phyloP scores from a whole-genome alignment of 192 early-diverging fungal genomes.

The Endogone sp. region DNA sequence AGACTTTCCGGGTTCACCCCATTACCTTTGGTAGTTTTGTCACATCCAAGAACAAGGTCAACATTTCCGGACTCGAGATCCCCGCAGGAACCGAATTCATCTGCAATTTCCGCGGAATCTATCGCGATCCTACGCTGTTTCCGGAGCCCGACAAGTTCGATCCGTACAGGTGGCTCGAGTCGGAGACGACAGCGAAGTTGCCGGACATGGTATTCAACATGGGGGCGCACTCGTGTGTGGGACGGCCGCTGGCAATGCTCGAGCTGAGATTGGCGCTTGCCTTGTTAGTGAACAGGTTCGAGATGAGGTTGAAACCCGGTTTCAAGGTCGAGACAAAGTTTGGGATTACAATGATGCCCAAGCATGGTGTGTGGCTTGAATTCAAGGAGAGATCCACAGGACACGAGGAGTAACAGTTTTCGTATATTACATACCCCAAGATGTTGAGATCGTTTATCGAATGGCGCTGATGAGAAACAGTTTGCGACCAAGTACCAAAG shows the following conservation, averaged over 20 bases:
- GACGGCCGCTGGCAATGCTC: constrained; percentile 25
- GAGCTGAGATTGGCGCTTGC: constrained; percentile 28
- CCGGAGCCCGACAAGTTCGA: constrained; percentile 15
- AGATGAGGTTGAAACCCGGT: constrained; percentile 11
- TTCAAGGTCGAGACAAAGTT: constrained; percentile 21
- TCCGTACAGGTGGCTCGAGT: constrained; percentile 24
- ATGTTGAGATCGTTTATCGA: no score
- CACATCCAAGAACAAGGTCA: constrained; percentile 6
- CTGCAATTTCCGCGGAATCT: neutral
- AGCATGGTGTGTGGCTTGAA: constrained; percentile 23
- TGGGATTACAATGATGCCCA: constrained; percentile 26
- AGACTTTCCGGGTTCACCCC: constrained; percentile 19
- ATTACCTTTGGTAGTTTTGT: neutral
- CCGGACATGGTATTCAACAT: constrained; percentile 29
- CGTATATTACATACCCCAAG: no score
- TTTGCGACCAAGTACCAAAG: no score
- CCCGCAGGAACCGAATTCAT: constrained; percentile 31
- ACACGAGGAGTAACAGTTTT: no score
- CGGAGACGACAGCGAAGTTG: constrained; percentile 1
- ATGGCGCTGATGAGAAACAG: no score
- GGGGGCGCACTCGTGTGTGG: constrained; percentile 26
- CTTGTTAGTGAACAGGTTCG: constrained; percentile 20
- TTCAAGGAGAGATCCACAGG: constrained; percentile 20
- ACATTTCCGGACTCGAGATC: constrained; percentile 24
- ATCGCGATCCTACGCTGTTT: constrained; percentile 12